Conservation (phyloP, 73 alveolate species). For the Paramecium bursaria region DNA sequence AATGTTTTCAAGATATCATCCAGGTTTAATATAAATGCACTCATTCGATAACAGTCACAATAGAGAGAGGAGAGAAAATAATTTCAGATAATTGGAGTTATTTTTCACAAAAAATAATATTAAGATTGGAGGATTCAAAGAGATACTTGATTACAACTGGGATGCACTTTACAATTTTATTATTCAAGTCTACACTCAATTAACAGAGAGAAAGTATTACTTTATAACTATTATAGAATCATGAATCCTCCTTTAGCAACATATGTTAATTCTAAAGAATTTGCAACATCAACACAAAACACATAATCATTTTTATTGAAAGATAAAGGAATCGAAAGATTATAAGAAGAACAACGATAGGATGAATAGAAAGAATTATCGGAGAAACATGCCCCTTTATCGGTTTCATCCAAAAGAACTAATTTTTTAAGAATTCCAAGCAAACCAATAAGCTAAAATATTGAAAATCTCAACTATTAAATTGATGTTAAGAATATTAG, state of each 20-base stretch:
- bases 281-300: slow-evolving; percentile 58
- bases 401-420: slow-evolving; percentile 72
- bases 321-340: slow-evolving; percentile 68
- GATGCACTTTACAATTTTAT: slow-evolving; percentile 50
- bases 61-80: slow-evolving; percentile 67
- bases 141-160: slow-evolving; percentile 57
- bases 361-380: slow-evolving; percentile 38
- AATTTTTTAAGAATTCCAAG: slow-evolving; percentile 70
- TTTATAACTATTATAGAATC: slow-evolving; percentile 39
- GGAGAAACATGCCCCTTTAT: slow-evolving; percentile 61
- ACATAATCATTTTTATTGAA: slow-evolving; percentile 59
- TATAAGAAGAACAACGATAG: slow-evolving; percentile 55
- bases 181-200: slow-evolving; percentile 35
- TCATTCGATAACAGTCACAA: slow-evolving; percentile 81
- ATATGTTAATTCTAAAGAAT: slow-evolving; percentile 66
- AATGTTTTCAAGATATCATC: slow-evolving; percentile 92
- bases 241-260: slow-evolving; percentile 69
- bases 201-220: slow-evolving; percentile 65
- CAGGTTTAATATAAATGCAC: slow-evolving; percentile 83
- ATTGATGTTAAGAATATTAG: slow-evolving; percentile 70
- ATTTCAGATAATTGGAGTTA: slow-evolving; percentile 54
- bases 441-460: slow-evolving; percentile 64
- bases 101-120: slow-evolving; percentile 66
- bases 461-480: slow-evolving; percentile 59
- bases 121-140: slow-evolving; percentile 43